These are phyloP conservation scores for Claviceps spartinae DNA, from an alignment of 2,329 filamentous ascomycete genomes.

Conservation along the genomic window DNA sequence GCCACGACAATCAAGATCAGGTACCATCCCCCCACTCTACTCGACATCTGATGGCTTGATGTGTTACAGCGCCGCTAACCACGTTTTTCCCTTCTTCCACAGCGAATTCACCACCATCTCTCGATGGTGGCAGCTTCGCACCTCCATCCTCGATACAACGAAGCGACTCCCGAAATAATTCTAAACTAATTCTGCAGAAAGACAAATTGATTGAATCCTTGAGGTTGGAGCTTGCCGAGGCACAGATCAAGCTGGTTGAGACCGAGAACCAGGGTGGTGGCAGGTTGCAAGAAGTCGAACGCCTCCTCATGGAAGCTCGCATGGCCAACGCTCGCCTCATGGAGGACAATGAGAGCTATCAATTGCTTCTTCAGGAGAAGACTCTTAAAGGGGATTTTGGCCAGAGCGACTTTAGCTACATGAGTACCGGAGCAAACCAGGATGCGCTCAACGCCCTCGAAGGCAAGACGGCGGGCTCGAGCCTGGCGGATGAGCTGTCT, in stretches of 20 bases:
- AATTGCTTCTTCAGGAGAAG: conserved; percentile 85
- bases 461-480: conserved; percentile 38
- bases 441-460: conserved; percentile 52
- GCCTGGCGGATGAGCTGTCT: conserved; percentile 79
- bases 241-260: conserved; percentile 89
- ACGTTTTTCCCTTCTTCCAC: conserved; percentile 6
- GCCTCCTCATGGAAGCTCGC: conserved; percentile 75
- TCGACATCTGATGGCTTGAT: not conserved
- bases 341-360: conserved; percentile 98
- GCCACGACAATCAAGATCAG: conserved; percentile 41
- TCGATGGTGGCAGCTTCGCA: conserved; percentile 70
- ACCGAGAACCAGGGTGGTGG: conserved; percentile 87
- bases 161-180: conserved; percentile 80
- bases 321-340: conserved; percentile 93
- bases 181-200: conserved; percentile 83
- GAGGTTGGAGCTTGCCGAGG: conserved; percentile 81
- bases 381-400: conserved; percentile 89
- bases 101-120: conserved; percentile 48
- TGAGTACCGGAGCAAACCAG: conserved; percentile 43
- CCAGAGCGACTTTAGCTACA: conserved; percentile 67
- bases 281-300: conserved; percentile 78
- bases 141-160: conserved; percentile 73
- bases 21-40: conserved; percentile 24
- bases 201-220: conserved; percentile 92
- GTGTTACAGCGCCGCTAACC: conserved; percentile 9